Evolutionary conservation across 371 early-diverging fungal genomes (phyloP).

Genomic region (Parasitella parasitica): DNA sequence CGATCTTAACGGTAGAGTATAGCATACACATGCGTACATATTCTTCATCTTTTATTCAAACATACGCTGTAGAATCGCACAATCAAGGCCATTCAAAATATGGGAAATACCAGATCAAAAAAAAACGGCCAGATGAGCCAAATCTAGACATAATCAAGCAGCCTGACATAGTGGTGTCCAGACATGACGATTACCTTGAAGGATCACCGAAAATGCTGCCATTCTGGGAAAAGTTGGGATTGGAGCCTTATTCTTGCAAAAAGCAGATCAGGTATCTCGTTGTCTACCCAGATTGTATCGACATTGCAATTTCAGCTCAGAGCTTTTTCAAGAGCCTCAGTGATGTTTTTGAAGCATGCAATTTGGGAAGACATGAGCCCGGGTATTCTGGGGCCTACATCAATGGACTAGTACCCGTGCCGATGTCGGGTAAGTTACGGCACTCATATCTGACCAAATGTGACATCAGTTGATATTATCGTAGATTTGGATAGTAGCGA

Average conservation of each 20-base stretch:
- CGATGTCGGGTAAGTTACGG: constrained; percentile 14
- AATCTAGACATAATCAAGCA: constrained; percentile 29
- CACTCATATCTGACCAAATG: background rate
- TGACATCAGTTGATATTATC: background rate
- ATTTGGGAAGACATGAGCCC: constrained; percentile 39
- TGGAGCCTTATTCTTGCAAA: constrained; percentile 45
- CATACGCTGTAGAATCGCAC: constrained; percentile 21
- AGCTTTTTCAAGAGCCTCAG: constrained; percentile 49
- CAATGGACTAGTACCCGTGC: constrained; percentile 41
- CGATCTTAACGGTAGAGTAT: constrained; percentile 21
- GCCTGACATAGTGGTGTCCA: constrained; percentile 46
- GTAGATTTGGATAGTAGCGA: constrained; percentile 18
- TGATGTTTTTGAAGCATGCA: constrained; percentile 34
- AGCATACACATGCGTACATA: too few relatives aligned
- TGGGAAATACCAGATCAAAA: constrained; percentile 51
- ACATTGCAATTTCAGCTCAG: constrained; percentile 28
- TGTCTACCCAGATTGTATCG: constrained; percentile 38
- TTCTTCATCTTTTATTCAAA: background rate
- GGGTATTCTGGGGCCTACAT: constrained; percentile 29
- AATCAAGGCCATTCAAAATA: constrained; percentile 47
- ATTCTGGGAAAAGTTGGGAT: constrained; percentile 52
- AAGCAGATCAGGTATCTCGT: constrained; percentile 48
- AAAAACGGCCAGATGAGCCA: constrained; percentile 38
- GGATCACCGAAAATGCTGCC: constrained; percentile 44
- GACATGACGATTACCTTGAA: constrained; percentile 44